These are phyloP conservation scores for Populus deltoides DNA, from an alignment of 345 rosid genomes.

Conservation along the genomic window DNA sequence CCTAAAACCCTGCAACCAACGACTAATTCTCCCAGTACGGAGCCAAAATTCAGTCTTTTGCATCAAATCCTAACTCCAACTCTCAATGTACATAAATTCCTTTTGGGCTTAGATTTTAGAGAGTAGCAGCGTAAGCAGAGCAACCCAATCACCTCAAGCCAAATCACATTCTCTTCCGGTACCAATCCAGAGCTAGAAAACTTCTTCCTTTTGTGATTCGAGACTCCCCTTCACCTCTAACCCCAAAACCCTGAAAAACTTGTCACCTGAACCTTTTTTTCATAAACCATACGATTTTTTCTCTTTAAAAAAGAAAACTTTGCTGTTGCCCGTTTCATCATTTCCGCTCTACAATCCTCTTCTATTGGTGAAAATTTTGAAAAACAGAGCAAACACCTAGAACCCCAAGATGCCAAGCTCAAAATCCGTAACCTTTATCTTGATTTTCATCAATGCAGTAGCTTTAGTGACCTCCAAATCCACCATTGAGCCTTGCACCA, in stretches of 20 bases:
- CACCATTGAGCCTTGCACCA: constrained; percentile 92
- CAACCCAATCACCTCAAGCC: neutral
- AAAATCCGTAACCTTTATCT: constrained; percentile 18
- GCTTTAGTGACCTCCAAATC: constrained; percentile 54
- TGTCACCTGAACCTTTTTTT: neutral
- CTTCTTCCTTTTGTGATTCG: neutral
- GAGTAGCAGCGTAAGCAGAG: neutral
- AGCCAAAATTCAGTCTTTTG: neutral
- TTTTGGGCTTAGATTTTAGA: neutral
- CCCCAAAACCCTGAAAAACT: constrained; percentile 6
- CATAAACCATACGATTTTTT: neutral
- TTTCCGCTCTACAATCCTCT: neutral
- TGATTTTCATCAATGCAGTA: constrained; percentile 39
- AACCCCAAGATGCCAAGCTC: constrained; percentile 36
- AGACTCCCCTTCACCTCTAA: neutral
- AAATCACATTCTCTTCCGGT: neutral
- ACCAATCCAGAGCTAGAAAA: neutral
- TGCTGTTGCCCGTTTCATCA: neutral
- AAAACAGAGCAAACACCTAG: neutral
- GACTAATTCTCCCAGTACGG: neutral
- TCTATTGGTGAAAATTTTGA: neutral
- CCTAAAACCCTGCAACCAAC: constrained; percentile 1
- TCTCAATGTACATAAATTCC: neutral
- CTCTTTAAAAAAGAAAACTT: neutral
- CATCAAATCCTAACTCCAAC: neutral